Base-by-base conservation (phyloP, 2,329 filamentous ascomycete species). In the Paecilomyces formosus region DNA sequence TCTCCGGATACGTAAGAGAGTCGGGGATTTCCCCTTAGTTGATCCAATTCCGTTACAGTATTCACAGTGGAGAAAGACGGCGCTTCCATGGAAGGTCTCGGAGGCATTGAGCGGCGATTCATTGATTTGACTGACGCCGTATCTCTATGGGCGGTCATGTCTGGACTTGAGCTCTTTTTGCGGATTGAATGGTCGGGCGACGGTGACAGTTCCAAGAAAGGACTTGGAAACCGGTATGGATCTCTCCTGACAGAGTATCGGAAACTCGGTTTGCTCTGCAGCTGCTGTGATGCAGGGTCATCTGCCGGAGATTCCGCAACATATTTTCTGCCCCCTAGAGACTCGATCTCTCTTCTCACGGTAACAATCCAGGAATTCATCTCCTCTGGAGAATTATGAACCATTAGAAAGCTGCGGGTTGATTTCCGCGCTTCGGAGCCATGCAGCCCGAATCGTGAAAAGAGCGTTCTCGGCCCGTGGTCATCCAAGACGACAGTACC, bases 331-430 rank as follows among this genome's bases (percentile, higher is more conserved):
- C 78, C 78, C n/a, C 78, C 77, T 3, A 77, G 68, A 18, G 70
- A 64, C 58, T 79, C 76, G 35, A 81, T 79, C 64, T 77, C 74
- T 35, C 72, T 72, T n/a, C 78, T 69, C 30, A 80, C 65, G 3
- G 72, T 69, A n/a, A 71, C 63, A 24, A 81, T 65, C 78, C 78
- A 81, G 1, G 70, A 68, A 33, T 74, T 73, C 69, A 81, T 73
- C 11, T 77, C 74, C 18, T 77, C 73, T 0, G 77, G 73, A 55
- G 69, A 71, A 55, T 74, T 68, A 52, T 80, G 73, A 3, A 80
- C 72, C 18, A 81, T 63, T 21, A 81, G 67, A 53, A 79, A 71
- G 56, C 70, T 77, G 12, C 72, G 70, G 15, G 74, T 69, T 54
- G 72, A 61, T 13, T 72, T 69, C 53, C 71, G 71, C 28, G 70